phyloP scores from a whole-genome alignment of 768 basidiomycete species.

The Harrya chromipes region DNA sequence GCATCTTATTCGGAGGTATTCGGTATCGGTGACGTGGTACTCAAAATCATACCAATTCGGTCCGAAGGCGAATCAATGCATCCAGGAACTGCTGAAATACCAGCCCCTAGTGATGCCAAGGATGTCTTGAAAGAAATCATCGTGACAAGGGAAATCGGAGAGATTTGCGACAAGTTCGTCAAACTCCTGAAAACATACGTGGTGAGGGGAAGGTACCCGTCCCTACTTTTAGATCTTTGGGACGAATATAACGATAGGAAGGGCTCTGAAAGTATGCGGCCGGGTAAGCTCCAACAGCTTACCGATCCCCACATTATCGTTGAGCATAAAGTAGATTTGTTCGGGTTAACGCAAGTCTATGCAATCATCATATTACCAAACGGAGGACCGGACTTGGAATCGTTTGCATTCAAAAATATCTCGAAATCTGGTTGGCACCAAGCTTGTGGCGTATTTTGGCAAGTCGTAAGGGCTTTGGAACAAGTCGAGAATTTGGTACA shows the following conservation, averaged over 20 bases:
- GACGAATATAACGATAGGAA: constrained; percentile 75
- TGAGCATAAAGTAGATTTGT: constrained; percentile 51
- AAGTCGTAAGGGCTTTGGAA: constrained; percentile 73
- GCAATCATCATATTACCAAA: constrained; percentile 88
- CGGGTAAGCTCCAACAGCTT: constrained; percentile 51
- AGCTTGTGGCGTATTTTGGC: constrained; percentile 89
- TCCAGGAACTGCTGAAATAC: constrained; percentile 48
- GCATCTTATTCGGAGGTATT: constrained; percentile 98
- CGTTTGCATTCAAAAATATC: constrained; percentile 62
- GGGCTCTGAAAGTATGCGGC: constrained; percentile 81
- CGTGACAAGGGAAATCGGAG: constrained; percentile 74
- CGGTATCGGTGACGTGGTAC: constrained; percentile 82
- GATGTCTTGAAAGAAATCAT: constrained; percentile 81
- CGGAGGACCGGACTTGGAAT: constrained; percentile 88
- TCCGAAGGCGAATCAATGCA: constrained; percentile 38
- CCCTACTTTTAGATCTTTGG: constrained; percentile 77
- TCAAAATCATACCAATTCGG: constrained; percentile 82
- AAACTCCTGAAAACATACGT: constrained; percentile 79
- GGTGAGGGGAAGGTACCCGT: constrained; percentile 83
- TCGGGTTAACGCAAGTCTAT: constrained; percentile 76
- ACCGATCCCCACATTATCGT: constrained; percentile 1
- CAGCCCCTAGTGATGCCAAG: constrained; percentile 66
- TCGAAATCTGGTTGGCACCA: constrained; percentile 75
- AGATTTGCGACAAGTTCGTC: constrained; percentile 74
- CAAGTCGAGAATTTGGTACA: constrained; percentile 75